Evolutionary conservation across 2,329 filamentous ascomycete genomes (phyloP).

Genomic region (Didymella lethalis): DNA sequence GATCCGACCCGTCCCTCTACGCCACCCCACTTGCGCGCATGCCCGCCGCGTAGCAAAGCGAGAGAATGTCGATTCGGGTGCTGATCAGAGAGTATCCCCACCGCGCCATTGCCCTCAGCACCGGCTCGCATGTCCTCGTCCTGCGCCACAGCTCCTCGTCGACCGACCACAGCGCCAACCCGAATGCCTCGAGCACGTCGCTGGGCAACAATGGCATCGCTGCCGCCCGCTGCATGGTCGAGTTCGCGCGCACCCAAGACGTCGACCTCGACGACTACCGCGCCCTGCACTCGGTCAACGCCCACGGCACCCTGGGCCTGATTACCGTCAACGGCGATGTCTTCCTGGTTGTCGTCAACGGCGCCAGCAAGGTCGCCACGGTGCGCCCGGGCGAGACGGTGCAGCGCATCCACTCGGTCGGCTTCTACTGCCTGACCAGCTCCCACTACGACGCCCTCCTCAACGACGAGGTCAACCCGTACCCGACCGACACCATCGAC

Average conservation of each 20-base stretch:
- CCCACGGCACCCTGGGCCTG: constrained; percentile 86
- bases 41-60: constrained; percentile 19
- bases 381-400: constrained; percentile 88
- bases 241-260: constrained; percentile 73
- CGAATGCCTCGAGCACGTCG: constrained; percentile 66
- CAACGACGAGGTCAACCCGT: constrained; percentile 64
- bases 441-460: constrained; percentile 82
- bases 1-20: constrained; percentile 13
- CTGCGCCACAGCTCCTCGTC: constrained; percentile 78
- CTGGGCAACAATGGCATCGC: constrained; percentile 48
- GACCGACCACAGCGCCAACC: constrained; percentile 56
- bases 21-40: constrained; percentile 14
- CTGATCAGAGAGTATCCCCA: constrained; percentile 86
- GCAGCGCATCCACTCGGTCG: constrained; percentile 83
- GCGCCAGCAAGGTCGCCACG: constrained; percentile 78
- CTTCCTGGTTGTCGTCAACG: constrained; percentile 88
- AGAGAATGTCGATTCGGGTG: constrained; percentile 67
- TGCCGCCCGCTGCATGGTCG: constrained; percentile 79
- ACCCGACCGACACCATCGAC: constrained; percentile 61
- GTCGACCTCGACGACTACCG: constrained; percentile 79
- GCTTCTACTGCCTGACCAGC: constrained; percentile 91
- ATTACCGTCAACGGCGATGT: constrained; percentile 85
- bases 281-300: constrained; percentile 73
- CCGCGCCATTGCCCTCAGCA: constrained; percentile 86
- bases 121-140: constrained; percentile 79